Conservation (phyloP, 2,329 filamentous ascomycete genomes). For the Aspergillus latus region DNA sequence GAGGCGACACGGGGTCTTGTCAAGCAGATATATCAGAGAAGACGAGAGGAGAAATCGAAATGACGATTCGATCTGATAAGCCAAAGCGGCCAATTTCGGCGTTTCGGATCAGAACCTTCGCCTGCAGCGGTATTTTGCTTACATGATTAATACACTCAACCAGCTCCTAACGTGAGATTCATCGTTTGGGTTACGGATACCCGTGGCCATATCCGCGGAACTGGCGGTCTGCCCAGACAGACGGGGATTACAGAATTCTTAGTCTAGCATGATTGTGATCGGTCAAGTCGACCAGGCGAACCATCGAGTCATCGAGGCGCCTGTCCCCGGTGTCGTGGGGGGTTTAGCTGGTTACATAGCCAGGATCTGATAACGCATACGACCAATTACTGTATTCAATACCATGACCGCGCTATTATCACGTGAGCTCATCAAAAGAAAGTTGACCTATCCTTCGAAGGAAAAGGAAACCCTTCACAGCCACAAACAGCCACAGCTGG, state of each 20-base stretch:
- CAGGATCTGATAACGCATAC: constrained; percentile 9
- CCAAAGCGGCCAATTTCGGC: constrained; percentile 22
- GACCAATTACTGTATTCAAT: constrained; percentile 3
- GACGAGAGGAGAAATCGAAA: constrained; percentile 10
- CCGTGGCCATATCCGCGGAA: not conserved
- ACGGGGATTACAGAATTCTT: too few relatives aligned
- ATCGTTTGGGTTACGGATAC: not conserved
- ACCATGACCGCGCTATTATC: constrained; percentile 3
- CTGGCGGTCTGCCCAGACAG: not conserved
- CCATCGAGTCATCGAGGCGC: not conserved
- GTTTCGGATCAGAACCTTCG: constrained; percentile 21
- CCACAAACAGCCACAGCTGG: not conserved
- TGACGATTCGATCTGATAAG: constrained; percentile 16
- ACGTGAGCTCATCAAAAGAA: constrained; percentile 14
- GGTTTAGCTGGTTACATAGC: too few relatives aligned
- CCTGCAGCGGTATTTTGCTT: constrained; percentile 6
- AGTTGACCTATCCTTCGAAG: constrained; percentile 7
- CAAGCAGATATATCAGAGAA: constrained; percentile 6
- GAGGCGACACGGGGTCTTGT: not conserved
- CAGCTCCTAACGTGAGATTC: not conserved
- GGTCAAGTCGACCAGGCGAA: not conserved
- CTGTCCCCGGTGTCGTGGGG: not conserved
- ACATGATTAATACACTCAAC: not conserved
- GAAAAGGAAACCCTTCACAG: not conserved
- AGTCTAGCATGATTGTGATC: not conserved